Evolutionary conservation across 2,329 filamentous ascomycete species (phyloP).

Genomic region (Claviceps monticola): DNA sequence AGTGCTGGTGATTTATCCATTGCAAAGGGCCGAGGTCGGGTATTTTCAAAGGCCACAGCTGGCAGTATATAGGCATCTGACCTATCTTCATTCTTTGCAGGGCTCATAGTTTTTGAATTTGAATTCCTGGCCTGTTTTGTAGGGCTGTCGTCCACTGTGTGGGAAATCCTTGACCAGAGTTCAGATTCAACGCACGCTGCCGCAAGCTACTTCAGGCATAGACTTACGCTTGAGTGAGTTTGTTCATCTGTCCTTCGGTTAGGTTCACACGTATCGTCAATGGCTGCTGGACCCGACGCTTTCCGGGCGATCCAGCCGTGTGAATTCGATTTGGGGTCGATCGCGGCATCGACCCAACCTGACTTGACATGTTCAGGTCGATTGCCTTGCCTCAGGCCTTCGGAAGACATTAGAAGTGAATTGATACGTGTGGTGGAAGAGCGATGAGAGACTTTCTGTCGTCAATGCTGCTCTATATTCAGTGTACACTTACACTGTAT

Average conservation of each 20-base stretch:
- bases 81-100: not conserved
- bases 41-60: not conserved
- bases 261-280: constrained; percentile 34
- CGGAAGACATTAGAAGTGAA: not conserved
- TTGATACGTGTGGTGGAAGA: not conserved
- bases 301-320: constrained; percentile 16
- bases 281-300: constrained; percentile 21
- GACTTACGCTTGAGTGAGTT: constrained; percentile 30
- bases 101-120: not conserved
- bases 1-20: not conserved
- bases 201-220: not conserved
- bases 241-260: constrained; percentile 35
- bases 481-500: too few relatives aligned
- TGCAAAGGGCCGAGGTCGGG: not conserved
- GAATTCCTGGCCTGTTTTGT: constrained; percentile 9
- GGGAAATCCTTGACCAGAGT: constrained; percentile 17
- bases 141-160: constrained; percentile 16
- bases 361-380: not conserved
- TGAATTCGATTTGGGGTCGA: constrained; percentile 16
- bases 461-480: not conserved
- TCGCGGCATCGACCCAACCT: not conserved
- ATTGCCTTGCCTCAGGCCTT: not conserved
- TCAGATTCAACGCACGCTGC: not conserved
- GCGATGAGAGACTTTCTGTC: not conserved
- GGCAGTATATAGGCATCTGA: constrained; percentile 1